phyloP scores from a whole-genome alignment of 202 grass and related monocot species.

The Cymbopogon flexuosus region DNA sequence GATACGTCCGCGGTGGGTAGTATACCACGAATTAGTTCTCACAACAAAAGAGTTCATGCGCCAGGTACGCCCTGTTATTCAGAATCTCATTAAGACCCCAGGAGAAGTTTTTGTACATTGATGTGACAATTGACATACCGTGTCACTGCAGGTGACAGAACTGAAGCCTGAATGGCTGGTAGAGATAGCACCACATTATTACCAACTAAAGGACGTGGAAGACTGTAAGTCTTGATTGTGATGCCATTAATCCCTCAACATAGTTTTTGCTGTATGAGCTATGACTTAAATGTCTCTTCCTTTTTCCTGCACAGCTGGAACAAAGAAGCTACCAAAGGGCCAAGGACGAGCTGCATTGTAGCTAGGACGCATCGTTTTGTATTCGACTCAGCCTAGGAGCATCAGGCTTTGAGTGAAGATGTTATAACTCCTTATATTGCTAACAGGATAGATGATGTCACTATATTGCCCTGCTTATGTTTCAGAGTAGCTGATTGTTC shows the following conservation, averaged over 20 bases:
- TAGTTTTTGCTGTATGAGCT: background rate
- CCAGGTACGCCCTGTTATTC: slow-evolving; percentile 45
- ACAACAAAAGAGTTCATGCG: slow-evolving; percentile 95
- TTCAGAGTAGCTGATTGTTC: background rate
- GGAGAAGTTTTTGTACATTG: background rate
- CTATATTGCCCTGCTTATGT: background rate
- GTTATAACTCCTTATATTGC: background rate
- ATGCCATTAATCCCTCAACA: background rate
- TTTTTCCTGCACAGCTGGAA: slow-evolving; percentile 38
- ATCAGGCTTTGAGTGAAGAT: background rate
- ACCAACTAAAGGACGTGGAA: slow-evolving; percentile 87
- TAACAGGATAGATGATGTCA: background rate
- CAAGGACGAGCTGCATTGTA: slow-evolving; percentile 52
- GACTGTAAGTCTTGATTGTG: slow-evolving; percentile 51
- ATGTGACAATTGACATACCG: background rate
- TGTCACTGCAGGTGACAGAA: slow-evolving; percentile 64
- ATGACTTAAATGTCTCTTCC: background rate
- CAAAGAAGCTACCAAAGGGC: slow-evolving; percentile 55
- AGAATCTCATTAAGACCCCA: background rate
- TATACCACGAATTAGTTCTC: slow-evolving; percentile 87
- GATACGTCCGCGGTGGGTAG: slow-evolving; percentile 75
- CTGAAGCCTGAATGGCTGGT: slow-evolving; percentile 81
- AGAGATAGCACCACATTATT: slow-evolving; percentile 91
- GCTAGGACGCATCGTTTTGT: background rate
- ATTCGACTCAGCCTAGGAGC: background rate